Percentiles rank a stretch among this genome's conserved stretches.
phyloP scores from a whole-genome alignment of 768 basidiomycete genomes.

The Suillus tomentosus region DNA sequence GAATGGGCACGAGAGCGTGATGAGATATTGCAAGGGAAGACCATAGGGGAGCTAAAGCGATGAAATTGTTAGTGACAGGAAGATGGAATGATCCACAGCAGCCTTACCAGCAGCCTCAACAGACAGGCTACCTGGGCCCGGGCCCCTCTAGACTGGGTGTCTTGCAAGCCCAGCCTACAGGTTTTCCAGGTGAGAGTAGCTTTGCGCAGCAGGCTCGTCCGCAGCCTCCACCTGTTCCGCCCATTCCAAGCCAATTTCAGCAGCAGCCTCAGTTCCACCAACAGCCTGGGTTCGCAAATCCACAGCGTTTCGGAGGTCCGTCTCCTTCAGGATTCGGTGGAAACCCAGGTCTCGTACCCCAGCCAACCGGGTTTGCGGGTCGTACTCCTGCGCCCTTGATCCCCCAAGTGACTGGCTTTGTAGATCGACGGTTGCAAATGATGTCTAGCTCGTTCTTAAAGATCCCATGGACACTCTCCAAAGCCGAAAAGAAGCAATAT shows the following conservation, averaged over 20 bases:
- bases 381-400: conserved; percentile 49
- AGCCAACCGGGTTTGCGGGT: conserved; percentile 51
- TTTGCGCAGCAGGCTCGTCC: conserved; percentile 41
- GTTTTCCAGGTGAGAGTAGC: conserved; percentile 41
- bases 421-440: conserved; percentile 83
- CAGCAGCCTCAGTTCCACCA: conserved; percentile 39
- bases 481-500: conserved; percentile 94
- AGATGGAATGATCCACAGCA: conserved; percentile 17
- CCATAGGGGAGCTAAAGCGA: not conserved
- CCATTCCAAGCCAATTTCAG: conserved; percentile 57
- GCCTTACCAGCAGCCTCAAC: conserved; percentile 28
- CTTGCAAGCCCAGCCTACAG: conserved; percentile 55
- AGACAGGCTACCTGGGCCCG: conserved; percentile 45
- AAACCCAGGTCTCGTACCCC: conserved; percentile 16
- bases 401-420: conserved; percentile 76
- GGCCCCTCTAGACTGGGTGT: conserved; percentile 35
- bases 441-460: conserved; percentile 93
- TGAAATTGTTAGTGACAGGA: not conserved
- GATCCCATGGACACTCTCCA: conserved; percentile 84
- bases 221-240: conserved; percentile 64
- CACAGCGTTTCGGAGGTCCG: conserved; percentile 49
- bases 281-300: conserved; percentile 52
- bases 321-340: conserved; percentile 16
- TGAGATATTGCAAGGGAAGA: conserved; percentile 1
- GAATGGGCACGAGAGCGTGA: not conserved